Percentiles rank a stretch among this genome's conserved stretches.
These are phyloP conservation scores for Thecaphora frezii DNA, from an alignment of 1,284 basidiomycete species.

Conservation along the genomic window DNA sequence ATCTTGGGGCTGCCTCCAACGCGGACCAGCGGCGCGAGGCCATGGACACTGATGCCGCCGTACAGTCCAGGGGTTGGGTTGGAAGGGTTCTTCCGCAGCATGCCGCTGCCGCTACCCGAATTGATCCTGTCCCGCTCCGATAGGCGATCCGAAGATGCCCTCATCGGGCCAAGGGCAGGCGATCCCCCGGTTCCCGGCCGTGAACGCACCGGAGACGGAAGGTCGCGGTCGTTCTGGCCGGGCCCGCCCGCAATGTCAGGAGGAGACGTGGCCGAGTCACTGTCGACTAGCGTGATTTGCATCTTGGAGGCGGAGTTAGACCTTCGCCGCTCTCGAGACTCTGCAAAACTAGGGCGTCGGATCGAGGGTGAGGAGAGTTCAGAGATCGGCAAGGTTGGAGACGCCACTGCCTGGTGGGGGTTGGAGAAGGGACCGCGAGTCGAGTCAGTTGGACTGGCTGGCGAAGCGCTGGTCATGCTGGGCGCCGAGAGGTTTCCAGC, in stretches of 20 bases:
- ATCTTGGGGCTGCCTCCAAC: conserved; percentile 26
- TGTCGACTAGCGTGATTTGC: background rate
- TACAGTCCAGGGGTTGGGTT: conserved; percentile 47
- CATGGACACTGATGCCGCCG: conserved; percentile 29
- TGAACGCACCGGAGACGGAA: conserved; percentile 14
- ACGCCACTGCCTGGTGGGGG: conserved; percentile 8
- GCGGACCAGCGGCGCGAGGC: conserved; percentile 24
- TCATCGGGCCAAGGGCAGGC: conserved; percentile 32
- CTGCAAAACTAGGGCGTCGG: conserved; percentile 30
- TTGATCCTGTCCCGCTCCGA: conserved; percentile 37
- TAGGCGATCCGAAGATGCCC: conserved; percentile 44
- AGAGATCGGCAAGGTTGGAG: conserved; percentile 5
- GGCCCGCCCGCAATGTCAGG: no score
- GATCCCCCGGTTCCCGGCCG: conserved; percentile 24
- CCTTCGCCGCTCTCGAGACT: conserved; percentile 22
- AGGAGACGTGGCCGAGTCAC: background rate
- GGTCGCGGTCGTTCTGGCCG: background rate
- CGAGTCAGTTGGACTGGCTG: conserved; percentile 4
- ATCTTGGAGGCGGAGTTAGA: conserved; percentile 24
- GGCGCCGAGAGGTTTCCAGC: conserved; percentile 2
- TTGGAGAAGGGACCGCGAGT: conserved; percentile 15
- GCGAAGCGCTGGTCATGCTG: conserved; percentile 2
- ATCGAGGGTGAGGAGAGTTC: conserved; percentile 6
- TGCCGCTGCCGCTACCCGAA: conserved; percentile 33
- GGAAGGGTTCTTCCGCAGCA: conserved; percentile 50